A percentile compares a stretch with the other conserved stretches of the same genome.
Evolutionary conservation across 2,329 filamentous ascomycete species (phyloP).

Genomic region (Aspergillus oerlinghausenensis): DNA sequence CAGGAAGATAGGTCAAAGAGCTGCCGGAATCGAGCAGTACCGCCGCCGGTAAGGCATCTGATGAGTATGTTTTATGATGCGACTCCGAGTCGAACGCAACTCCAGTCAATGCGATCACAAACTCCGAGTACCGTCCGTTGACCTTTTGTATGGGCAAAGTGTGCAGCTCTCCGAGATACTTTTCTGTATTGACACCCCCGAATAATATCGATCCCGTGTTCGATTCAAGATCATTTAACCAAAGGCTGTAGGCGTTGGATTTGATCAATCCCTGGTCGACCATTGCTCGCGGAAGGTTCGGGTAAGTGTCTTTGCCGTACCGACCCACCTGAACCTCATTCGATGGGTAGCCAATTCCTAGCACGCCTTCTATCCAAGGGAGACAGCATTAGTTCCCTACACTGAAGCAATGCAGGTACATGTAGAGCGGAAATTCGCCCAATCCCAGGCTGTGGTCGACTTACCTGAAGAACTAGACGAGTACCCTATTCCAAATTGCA

Average conservation of each 20-base stretch:
- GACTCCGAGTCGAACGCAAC: conserved; percentile 40
- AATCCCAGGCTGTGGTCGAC: conserved; percentile 4
- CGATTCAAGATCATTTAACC: conserved; percentile 67
- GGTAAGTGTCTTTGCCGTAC: conserved; percentile 51
- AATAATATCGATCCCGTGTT: conserved; percentile 66
- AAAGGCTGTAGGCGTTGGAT: conserved; percentile 68
- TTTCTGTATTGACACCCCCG: conserved; percentile 66
- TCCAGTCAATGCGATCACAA: conserved; percentile 64
- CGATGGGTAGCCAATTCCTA: conserved; percentile 75
- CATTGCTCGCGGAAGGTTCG: conserved; percentile 66
- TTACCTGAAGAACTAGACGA: conserved; percentile 45
- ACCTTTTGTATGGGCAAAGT: conserved; percentile 62
- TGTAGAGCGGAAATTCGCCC: background rate
- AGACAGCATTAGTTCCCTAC: background rate
- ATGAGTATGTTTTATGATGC: conserved; percentile 18
- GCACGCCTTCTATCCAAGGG: conserved; percentile 58
- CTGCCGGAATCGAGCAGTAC: conserved; percentile 38
- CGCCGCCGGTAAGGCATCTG: conserved; percentile 39
- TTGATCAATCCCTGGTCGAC: conserved; percentile 57
- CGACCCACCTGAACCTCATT: conserved; percentile 63
- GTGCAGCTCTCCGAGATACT: conserved; percentile 59
- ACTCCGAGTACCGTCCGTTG: conserved; percentile 54
- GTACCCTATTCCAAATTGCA: conserved; percentile 60
- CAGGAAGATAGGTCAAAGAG: conserved; percentile 37
- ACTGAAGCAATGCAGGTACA: background rate